Conservation (phyloP, 2,329 filamentous ascomycete genomes). For the Dothiorella sarmentorum region DNA sequence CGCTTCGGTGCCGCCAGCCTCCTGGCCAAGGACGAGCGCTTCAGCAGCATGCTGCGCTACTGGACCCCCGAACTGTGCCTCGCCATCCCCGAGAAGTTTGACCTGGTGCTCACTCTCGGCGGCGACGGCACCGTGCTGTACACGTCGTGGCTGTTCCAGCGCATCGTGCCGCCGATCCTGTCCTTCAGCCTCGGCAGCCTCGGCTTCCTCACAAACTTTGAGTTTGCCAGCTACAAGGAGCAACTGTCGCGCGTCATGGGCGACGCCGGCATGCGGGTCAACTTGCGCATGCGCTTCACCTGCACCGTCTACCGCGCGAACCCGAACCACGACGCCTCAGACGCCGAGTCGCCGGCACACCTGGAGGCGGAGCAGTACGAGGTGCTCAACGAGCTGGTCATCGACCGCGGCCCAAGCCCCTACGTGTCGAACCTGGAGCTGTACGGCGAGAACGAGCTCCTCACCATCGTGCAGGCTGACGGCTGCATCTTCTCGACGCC, state of each 20-base stretch:
- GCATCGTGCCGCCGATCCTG: conserved; percentile 78
- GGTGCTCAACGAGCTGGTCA: conserved; percentile 96
- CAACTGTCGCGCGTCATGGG: conserved; percentile 90
- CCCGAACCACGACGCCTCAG: conserved; percentile 30
- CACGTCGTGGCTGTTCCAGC: conserved; percentile 89
- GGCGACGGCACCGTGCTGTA: conserved; percentile 85
- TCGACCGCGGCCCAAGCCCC: conserved; percentile 91
- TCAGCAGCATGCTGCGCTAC: conserved; percentile 81
- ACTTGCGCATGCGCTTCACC: conserved; percentile 97
- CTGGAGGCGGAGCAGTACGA: conserved; percentile 95
- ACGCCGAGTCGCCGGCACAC: conserved; percentile 46
- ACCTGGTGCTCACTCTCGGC: conserved; percentile 84
- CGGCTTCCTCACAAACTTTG: conserved; percentile 84
- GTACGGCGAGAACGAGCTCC: conserved; percentile 89
- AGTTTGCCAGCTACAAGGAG: conserved; percentile 82
- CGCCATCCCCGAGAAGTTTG: conserved; percentile 89
- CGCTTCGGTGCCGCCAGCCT: conserved; percentile 78
- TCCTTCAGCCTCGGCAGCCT: conserved; percentile 81
- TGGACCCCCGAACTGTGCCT: conserved; percentile 97
- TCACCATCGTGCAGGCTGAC: conserved; percentile 94
- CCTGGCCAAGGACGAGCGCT: conserved; percentile 69
- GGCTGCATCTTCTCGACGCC: conserved; percentile 97
- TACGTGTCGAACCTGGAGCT: conserved; percentile 97
- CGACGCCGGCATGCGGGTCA: conserved; percentile 92
- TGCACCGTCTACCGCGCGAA: conserved; percentile 85